Evolutionary conservation across 306 rosid species (phyloP), one percentile per base, ranked within the genome.

Genomic region (Ziziphus jujuba): DNA sequence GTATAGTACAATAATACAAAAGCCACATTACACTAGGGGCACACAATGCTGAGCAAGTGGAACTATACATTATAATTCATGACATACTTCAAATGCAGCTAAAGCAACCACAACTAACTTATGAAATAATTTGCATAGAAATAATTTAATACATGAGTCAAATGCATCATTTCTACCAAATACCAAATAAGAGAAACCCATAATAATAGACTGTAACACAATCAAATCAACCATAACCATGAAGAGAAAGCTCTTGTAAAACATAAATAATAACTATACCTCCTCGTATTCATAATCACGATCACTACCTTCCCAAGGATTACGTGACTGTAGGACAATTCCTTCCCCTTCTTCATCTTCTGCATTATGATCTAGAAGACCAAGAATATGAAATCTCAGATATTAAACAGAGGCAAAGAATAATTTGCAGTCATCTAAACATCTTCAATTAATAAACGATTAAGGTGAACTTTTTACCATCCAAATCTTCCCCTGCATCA

Each of bases 251-350:
- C n/a, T 5, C 14, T 2, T 59, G 16, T 59, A 61, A 44, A 20
- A 10, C 33, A 21, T 0, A 61, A 45, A 61, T 31, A 34, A 21
- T 16, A 8, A 48, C 21, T 33, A 58, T 66, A 91, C 99, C 96
- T 93, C 99, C 70, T 90, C 99, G 10, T 93, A 93, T 57, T 72
- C 69, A 84, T 93, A 93, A 73, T 90, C 90, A 14, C 96, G 90
- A 52, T 86, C 97, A 34, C 86, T 93, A 63, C 96, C 97, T 70
- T 88, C 99, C 99, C 97, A 90, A 61, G 99, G 96, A 83, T 78
- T 83, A 34, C 84, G 82, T 34, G 87, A 40, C 20, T 66, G 85
- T 44, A 72, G 66, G 43, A 67, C 34, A 68, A 66, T 50, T 3
- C 23, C 86, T 69, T 84, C 96, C 34, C 71, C 90, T 66, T 84